phyloP scores from a whole-genome alignment of 345 rosid genomes.

The Corchorus capsularis region DNA sequence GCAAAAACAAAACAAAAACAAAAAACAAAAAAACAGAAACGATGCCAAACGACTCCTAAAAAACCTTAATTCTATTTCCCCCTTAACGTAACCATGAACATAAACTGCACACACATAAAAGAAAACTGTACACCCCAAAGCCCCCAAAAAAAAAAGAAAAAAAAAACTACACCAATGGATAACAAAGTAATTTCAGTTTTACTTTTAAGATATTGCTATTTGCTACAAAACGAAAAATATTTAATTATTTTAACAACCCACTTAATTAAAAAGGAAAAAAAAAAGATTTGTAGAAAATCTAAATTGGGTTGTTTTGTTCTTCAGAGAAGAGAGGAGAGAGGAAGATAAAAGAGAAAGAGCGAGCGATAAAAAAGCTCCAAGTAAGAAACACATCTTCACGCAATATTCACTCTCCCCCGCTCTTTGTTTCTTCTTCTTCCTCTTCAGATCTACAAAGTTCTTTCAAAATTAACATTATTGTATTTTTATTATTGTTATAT shows the following conservation, averaged over 20 bases:
- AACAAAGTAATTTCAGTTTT: background rate
- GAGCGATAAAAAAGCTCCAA: conserved; percentile 13
- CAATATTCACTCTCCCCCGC: background rate
- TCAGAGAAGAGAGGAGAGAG: background rate
- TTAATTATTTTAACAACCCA: background rate
- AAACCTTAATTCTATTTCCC: no score
- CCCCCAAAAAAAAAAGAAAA: no score
- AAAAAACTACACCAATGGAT: background rate
- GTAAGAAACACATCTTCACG: background rate
- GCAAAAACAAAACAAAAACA: no score
- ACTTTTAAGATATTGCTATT: background rate
- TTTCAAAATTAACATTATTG: background rate
- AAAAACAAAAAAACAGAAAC: no score
- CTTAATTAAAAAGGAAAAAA: no score
- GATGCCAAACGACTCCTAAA: no score
- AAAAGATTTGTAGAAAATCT: background rate
- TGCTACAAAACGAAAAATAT: background rate
- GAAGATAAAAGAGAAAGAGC: background rate
- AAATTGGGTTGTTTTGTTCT: background rate
- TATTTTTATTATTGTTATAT: background rate
- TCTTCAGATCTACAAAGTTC: background rate
- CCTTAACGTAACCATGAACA: no score
- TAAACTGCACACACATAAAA: no score
- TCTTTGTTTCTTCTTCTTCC: conserved; percentile 1
- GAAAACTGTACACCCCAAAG: no score